Base-by-base conservation (phyloP, 352 stramenopile species). In the Phytophthora fragariae region DNA sequence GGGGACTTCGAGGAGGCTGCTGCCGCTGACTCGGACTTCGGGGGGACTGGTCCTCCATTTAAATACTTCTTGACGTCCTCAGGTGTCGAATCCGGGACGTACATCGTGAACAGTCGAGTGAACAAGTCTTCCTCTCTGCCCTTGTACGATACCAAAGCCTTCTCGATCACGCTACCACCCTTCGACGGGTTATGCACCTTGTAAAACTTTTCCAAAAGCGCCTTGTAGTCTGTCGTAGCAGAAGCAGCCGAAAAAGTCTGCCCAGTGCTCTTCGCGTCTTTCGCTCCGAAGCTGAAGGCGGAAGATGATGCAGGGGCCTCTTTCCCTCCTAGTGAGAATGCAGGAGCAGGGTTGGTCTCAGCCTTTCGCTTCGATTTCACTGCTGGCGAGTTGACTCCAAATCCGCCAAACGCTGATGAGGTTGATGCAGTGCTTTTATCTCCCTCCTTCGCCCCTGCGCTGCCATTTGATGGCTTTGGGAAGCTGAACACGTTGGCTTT, bases 21-120 rank as follows among this genome's bases (percentile, higher is more conserved):
- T 4, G 47, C 50, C 8, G 54, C 24, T 27, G 24, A 50, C 21
- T 70, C 65, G 29, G 57, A 54, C 52, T 92, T 90, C 37, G 81
- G 75, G 5, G 83, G 86, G 41, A 92, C 72, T 24, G 76, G 53
- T 10, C 84, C 84, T 41, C 84, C 84, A 54, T 71, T 63, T 49
- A 93, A 71, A 73, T 84, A 93, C 74, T 88, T 90, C 47, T 87
- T 83, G 29, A 91, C 75, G 63, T 86, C 82, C 8, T 88, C 86
- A 52, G 82, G 72, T 14, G 56, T 89, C n/a, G 83, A 88, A 47
- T 75, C 74, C 2, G 81, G 73, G 46, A 91, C 59, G 41, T 93
- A 92, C 80, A 86, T 87, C 0, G 67, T 79, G 49, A 93, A 92
- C 33, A 94, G 68, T 44, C 73, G 71, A 50, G 70, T 73, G 37